Base-by-base conservation (phyloP, 2,329 filamentous ascomycete genomes). In the Cercospora zeina region DNA sequence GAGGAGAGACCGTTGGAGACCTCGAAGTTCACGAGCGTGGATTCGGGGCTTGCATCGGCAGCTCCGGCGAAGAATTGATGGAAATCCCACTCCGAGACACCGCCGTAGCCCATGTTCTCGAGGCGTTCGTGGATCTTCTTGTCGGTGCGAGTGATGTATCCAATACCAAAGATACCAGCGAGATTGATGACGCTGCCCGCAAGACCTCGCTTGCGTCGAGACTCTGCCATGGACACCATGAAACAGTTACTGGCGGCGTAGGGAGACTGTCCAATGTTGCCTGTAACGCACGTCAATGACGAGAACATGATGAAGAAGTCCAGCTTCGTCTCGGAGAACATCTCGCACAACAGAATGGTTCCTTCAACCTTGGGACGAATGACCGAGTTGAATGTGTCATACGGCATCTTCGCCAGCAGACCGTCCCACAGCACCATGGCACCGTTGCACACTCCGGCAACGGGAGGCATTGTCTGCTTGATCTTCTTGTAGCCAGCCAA, bases 301-400 rank as follows among this genome's bases (percentile, higher is more conserved):
- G 83, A 63, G 49, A 39, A 62, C 33, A 36, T 45, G 49, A 49
- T 34, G 54, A 58, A 62, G 58, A 57, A 53, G 36, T 58, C 55
- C 10, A 59, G 30, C 33, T 6, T 16, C 45, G 19, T 51, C 30
- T 49, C 21, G 86, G 76, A 57, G 83, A 83, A 70, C 4, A 36
- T 36, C 33, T 36, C 33, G 33, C 11, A 7, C 33, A 36, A 36
- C 7, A 36, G 33, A 36, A 72, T 74, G 0, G 81, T 79, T 2
- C 83, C 84, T 0, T 73, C 37, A 0, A 79, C 78, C 72, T 87
- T 87, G 54, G 83, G 81, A 0, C 62, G 67, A 21, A 81, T 73
- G 2, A 77, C 78, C 2, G 72, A 63, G 3, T 65, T 59, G 79
- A 82, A 85, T 45, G 79, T 72, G 11, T 62, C 45, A 19, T 39